Base-by-base conservation (phyloP, 2,329 filamentous ascomycete species). In the Sclerotinia sclerotiorum region DNA sequence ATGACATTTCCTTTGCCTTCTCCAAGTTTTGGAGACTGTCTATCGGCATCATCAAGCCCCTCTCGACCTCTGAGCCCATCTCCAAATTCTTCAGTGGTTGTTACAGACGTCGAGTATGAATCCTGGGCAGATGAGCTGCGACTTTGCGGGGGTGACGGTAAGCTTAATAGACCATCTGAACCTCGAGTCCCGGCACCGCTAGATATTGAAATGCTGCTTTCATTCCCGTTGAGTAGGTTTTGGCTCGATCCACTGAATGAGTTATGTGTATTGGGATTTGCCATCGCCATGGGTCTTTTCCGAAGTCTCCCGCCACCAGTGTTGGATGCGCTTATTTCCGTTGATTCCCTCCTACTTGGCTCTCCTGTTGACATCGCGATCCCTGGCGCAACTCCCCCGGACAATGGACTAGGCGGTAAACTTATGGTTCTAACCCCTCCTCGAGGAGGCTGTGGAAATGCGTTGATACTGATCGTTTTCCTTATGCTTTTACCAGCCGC, bases 1-100 rank as follows among this genome's bases (percentile, higher is more conserved):
- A 98, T 80, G 19, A 99, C 94, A 76, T 99, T 99, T 64, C 95
- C 95, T 79, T 97, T 98, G 67, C 85, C 87, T 75, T 97, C 93
- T 2, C 48, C 29, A 19, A 79, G 75, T 74, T 87, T 84, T 68
- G 87, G 86, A 68, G 79, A 70, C 69, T 80, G 83, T 17, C 74
- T 70, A 32, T 77, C 73, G 62, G 66, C 46, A 48, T 76, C 76
- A n/a, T 65, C 68, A 13, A 71, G 69, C 29, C 68, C 57, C 52
- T 75, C 74, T 67, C 76, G 71, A 8, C 75, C 75, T 39, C 79
- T 78, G 2, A 79, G 75, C 27, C 80, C 80, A 42, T 94, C 91
- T 32, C 85, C 86, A 35, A 85, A 83, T 70, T 97, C 94, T 75
- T 97, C 94, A 75, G 93, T 93, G 0, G 91, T 94, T 0, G 93